A percentile compares a stretch with the other conserved stretches of the same genome.
phyloP scores from a whole-genome alignment of 768 basidiomycete genomes.

The Kockovaella imperatae region DNA sequence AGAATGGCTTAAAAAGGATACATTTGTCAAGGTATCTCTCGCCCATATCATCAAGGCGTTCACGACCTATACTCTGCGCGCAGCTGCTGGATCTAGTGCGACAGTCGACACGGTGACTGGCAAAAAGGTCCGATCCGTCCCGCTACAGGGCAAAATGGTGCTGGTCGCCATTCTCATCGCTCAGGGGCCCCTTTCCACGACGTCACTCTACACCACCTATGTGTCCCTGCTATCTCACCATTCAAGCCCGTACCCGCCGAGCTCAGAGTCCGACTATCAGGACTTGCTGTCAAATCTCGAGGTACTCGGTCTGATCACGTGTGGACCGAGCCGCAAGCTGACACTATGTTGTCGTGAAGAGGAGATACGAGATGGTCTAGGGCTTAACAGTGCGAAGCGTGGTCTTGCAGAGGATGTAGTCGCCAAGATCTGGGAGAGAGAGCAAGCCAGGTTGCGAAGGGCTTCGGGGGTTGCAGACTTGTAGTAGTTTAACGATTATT shows the following conservation, averaged over 20 bases:
- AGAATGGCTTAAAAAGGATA: slow-evolving; percentile 39
- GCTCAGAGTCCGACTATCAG: slow-evolving; percentile 42
- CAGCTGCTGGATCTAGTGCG: slow-evolving; percentile 29
- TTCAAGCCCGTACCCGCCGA: slow-evolving; percentile 38
- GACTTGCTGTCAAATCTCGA: slow-evolving; percentile 44
- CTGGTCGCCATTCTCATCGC: slow-evolving; percentile 39
- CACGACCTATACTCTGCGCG: slow-evolving; percentile 35
- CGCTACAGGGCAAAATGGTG: slow-evolving; percentile 44
- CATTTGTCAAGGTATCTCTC: slow-evolving; percentile 34
- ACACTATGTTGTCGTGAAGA: slow-evolving; percentile 35
- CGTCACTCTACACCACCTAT: slow-evolving; percentile 42
- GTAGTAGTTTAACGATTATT: background rate
- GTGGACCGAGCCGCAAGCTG: slow-evolving; percentile 16
- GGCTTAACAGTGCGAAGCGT: slow-evolving; percentile 9
- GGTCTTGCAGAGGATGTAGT: slow-evolving; percentile 42
- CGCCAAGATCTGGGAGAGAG: slow-evolving; percentile 34
- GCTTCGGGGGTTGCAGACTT: background rate
- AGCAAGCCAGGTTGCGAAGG: slow-evolving; percentile 16
- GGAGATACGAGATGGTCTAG: slow-evolving; percentile 36
- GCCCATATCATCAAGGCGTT: slow-evolving; percentile 43
- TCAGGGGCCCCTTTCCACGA: slow-evolving; percentile 13
- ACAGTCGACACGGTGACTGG: slow-evolving; percentile 8
- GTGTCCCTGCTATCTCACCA: slow-evolving; percentile 34
- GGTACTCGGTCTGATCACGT: slow-evolving; percentile 34
- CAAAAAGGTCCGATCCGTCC: slow-evolving; percentile 41